Evolutionary conservation across 2,329 filamentous ascomycete genomes (phyloP).

Genomic region (Coniochaeta prunicola): DNA sequence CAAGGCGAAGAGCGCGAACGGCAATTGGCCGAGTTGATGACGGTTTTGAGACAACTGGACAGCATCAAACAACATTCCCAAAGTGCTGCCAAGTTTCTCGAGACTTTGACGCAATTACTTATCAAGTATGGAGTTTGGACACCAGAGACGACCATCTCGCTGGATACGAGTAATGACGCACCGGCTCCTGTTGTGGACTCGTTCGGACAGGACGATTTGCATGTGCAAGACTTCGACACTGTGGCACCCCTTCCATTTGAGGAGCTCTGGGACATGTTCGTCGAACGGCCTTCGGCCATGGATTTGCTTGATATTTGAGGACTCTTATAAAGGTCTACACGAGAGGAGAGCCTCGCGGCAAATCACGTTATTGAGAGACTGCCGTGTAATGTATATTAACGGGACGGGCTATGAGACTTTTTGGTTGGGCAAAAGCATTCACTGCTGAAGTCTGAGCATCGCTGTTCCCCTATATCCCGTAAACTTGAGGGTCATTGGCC

Average conservation of each 20-base stretch:
- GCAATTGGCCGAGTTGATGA: background rate
- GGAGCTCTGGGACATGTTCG: background rate
- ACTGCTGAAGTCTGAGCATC: too few species aligned
- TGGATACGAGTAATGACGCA: too few species aligned
- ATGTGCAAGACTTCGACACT: background rate
- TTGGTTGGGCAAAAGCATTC: too few species aligned
- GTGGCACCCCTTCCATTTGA: background rate
- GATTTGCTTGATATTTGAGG: background rate
- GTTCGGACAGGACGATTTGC: background rate
- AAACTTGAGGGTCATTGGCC: too few species aligned
- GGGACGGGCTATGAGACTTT: too few species aligned
- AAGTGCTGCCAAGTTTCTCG: background rate
- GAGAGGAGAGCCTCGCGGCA: too few species aligned
- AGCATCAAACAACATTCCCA: background rate
- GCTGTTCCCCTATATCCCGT: too few species aligned
- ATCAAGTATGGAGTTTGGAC: background rate
- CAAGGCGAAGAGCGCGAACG: background rate
- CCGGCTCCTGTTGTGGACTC: background rate
- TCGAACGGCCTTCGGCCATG: background rate
- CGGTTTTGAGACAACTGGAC: background rate
- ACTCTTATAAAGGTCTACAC: background rate
- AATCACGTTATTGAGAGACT: too few species aligned
- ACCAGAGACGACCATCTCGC: background rate
- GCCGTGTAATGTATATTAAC: too few species aligned
- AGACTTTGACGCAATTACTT: conserved; percentile 1